Conservation (phyloP, 306 rosid species). For the Gynostemma pentaphyllum region DNA sequence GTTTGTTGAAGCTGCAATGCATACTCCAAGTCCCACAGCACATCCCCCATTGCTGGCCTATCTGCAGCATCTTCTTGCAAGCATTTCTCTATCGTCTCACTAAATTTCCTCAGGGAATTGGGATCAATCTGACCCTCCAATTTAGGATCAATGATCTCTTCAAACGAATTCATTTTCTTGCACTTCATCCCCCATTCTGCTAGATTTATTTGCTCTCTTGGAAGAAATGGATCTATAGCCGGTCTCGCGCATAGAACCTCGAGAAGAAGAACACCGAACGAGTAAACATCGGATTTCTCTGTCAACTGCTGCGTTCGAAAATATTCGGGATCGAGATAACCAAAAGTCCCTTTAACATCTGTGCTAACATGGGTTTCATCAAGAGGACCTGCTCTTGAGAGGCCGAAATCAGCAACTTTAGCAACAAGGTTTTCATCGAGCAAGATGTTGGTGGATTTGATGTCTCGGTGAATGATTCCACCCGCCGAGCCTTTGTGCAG, state of each 20-base stretch:
- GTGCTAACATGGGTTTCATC: conserved; percentile 42
- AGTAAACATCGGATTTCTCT: conserved; percentile 17
- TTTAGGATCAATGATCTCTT: conserved; percentile 31
- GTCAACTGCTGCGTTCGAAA: conserved; percentile 29
- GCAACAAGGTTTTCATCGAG: conserved; percentile 27
- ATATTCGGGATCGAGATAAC: conserved; percentile 47
- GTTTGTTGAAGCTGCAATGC: conserved; percentile 42
- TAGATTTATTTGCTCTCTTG: conserved; percentile 34
- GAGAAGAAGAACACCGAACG: conserved; percentile 40
- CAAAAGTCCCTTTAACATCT: conserved; percentile 37
- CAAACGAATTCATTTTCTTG: conserved; percentile 33
- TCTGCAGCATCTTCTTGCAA: conserved; percentile 24
- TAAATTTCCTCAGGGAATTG: conserved; percentile 35
- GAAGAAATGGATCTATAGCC: conserved; percentile 25
- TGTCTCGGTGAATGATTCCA: conserved; percentile 45
- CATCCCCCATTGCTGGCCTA: conserved; percentile 42
- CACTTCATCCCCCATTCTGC: conserved; percentile 41
- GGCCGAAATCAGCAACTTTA: conserved; percentile 49
- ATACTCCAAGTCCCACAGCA: conserved; percentile 48
- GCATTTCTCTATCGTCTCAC: conserved; percentile 32
- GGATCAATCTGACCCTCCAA: conserved; percentile 26
- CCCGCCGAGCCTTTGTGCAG: conserved; percentile 40
- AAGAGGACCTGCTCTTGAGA: conserved; percentile 26
- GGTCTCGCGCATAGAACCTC: conserved; percentile 41
- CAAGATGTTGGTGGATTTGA: not conserved